Percentiles rank a stretch among this genome's conserved stretches.
phyloP scores from a whole-genome alignment of 2,329 filamentous ascomycete species.

The Zymoseptoria crescenta region DNA sequence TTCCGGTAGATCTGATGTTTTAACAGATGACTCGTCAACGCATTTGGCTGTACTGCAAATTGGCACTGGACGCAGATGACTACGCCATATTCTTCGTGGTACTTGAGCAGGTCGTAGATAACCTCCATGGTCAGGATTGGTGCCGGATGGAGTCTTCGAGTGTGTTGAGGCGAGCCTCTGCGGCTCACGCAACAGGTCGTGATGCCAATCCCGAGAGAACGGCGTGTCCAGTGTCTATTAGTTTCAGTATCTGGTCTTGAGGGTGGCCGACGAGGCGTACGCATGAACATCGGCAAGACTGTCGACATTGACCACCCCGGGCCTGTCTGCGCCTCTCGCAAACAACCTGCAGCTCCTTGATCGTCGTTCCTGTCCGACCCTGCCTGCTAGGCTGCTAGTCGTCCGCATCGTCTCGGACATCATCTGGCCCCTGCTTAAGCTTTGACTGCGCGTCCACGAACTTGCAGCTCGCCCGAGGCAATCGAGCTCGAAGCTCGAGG shows the following conservation, averaged over 20 bases:
- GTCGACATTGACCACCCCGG: too few species aligned
- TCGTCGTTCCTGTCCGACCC: too few species aligned
- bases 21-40: conserved; percentile 11
- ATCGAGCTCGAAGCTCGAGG: not conserved
- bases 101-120: conserved; percentile 5
- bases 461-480: not conserved
- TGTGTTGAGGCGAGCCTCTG: not conserved
- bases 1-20: conserved; percentile 14
- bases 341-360: too few species aligned
- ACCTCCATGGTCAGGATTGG: not conserved
- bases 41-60: conserved; percentile 13
- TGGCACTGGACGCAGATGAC: conserved; percentile 13
- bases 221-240: not conserved
- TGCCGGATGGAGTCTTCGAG: not conserved
- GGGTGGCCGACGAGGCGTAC: not conserved
- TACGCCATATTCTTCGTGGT: conserved; percentile 13
- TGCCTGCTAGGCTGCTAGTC: not conserved
- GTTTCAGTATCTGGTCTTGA: not conserved
- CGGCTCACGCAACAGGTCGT: not conserved
- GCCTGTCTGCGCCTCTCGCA: too few species aligned
- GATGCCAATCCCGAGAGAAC: not conserved
- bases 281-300: too few species aligned
- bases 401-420: not conserved
- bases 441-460: not conserved
- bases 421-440: not conserved